phyloP scores from a whole-genome alignment of 257 asterid species.

The Dorcoceras hygrometricum region DNA sequence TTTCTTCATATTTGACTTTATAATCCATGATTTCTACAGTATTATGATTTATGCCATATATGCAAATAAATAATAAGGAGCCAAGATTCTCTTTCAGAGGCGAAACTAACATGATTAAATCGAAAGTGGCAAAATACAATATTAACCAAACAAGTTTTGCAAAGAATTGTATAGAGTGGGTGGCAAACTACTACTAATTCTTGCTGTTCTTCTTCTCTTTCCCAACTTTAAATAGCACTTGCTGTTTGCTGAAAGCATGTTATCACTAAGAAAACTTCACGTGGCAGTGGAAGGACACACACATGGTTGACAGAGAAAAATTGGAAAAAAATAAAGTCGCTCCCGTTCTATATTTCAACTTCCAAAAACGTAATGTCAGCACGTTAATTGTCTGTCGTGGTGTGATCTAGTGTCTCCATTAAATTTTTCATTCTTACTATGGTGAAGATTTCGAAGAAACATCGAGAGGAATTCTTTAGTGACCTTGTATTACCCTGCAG shows the following conservation, averaged over 20 bases:
- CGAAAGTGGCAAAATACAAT: neutral
- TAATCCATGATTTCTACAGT: neutral
- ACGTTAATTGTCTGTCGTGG: neutral
- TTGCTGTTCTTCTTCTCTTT: neutral
- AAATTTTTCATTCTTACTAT: neutral
- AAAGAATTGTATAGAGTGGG: neutral
- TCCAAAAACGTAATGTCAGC: neutral
- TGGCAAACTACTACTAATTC: neutral
- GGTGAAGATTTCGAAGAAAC: neutral
- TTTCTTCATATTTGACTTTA: neutral
- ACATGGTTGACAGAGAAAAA: no score
- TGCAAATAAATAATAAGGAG: neutral
- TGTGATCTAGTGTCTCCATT: neutral
- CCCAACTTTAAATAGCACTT: neutral
- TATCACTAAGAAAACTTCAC: no score
- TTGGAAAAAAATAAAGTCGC: neutral
- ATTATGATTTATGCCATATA: neutral
- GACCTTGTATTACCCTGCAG: slow-evolving; percentile 29
- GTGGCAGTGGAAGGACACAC: no score
- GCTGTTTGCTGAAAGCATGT: no score
- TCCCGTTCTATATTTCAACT: neutral
- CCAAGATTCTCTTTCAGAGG: neutral
- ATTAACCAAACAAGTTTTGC: neutral
- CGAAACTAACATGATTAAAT: neutral
- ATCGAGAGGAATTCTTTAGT: no score